Conservation (phyloP, 176 grass and related monocot species). For the Hyparrhenia diplandra region DNA sequence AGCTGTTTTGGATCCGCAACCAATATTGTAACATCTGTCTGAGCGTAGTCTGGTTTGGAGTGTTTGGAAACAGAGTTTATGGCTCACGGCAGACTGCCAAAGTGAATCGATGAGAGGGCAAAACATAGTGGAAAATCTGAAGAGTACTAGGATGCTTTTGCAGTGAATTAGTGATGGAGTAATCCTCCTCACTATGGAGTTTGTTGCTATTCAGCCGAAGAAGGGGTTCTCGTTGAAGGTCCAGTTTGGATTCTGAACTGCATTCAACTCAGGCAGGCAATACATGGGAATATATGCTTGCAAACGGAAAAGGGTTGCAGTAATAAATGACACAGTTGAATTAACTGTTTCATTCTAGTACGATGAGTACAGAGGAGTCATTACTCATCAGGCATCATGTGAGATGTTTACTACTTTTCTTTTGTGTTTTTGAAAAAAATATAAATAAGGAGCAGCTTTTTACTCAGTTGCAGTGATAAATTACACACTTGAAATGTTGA, state of each 20-base stretch:
- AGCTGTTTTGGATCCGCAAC: no score
- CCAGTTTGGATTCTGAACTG: constrained; percentile 16
- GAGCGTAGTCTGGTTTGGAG: no score
- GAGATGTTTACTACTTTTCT: no score
- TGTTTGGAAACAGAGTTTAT: background rate
- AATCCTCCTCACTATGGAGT: background rate
- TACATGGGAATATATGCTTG: background rate
- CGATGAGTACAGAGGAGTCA: background rate
- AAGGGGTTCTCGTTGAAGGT: constrained; percentile 14
- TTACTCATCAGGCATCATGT: background rate
- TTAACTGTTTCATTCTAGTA: background rate
- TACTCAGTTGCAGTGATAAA: no score
- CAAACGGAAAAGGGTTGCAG: background rate
- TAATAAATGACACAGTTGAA: background rate
- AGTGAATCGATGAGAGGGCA: constrained; percentile 1
- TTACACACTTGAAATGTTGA: no score
- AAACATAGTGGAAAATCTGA: constrained; percentile 22
- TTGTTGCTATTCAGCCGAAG: background rate
- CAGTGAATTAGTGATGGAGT: background rate
- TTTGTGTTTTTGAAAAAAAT: no score
- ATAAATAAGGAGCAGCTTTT: no score
- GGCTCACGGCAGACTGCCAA: background rate
- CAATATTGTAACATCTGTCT: no score
- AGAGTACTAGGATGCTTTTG: background rate
- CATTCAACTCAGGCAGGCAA: background rate